These are phyloP conservation scores for Priceomyces castillae DNA, from an alignment of 805 yeast species.

Conservation along the genomic window DNA sequence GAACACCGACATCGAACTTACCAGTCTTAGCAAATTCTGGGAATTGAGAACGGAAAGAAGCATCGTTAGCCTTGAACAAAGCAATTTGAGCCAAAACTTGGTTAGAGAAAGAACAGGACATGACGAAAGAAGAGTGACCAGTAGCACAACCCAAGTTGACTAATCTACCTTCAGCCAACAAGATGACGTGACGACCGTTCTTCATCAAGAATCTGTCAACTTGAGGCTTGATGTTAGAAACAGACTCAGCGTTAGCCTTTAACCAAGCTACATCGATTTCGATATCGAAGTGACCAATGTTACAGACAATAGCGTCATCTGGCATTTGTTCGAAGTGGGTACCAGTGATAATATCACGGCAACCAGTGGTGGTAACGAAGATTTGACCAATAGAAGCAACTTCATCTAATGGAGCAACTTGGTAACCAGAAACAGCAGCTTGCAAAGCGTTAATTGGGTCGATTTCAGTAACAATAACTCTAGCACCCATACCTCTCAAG, in stretches of 20 bases:
- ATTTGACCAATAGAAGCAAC: constrained; percentile 93
- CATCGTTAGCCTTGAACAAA: constrained; percentile 84
- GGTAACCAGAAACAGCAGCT: constrained; percentile 99
- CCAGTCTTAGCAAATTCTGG: constrained; percentile 93
- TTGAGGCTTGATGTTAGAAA: constrained; percentile 97
- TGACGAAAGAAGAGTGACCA: constrained; percentile 98
- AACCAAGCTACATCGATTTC: constrained; percentile 99
- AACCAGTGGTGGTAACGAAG: constrained; percentile 98
- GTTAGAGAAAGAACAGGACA: constrained; percentile 99
- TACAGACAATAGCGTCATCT: constrained; percentile 98
- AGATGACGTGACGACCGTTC: constrained; percentile 89
- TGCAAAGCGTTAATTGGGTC: constrained; percentile 99
- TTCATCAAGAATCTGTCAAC: constrained; percentile 94
- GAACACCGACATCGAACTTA: constrained; percentile 88
- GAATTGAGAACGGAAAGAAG: constrained; percentile 70
- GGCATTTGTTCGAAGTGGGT: constrained; percentile 90
- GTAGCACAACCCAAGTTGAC: constrained; percentile 99
- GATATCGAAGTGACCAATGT: constrained; percentile 99
- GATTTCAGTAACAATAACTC: constrained; percentile 94
- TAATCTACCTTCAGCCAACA: constrained; percentile 98
- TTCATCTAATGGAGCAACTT: constrained; percentile 92
- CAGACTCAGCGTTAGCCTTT: constrained; percentile 88
- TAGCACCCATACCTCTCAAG: constrained; percentile 97
- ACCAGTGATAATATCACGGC: constrained; percentile 95
- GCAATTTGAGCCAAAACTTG: constrained; percentile 99